phyloP scores from a whole-genome alignment of 2,329 filamentous ascomycete species.

The Nothopassalora personata region DNA sequence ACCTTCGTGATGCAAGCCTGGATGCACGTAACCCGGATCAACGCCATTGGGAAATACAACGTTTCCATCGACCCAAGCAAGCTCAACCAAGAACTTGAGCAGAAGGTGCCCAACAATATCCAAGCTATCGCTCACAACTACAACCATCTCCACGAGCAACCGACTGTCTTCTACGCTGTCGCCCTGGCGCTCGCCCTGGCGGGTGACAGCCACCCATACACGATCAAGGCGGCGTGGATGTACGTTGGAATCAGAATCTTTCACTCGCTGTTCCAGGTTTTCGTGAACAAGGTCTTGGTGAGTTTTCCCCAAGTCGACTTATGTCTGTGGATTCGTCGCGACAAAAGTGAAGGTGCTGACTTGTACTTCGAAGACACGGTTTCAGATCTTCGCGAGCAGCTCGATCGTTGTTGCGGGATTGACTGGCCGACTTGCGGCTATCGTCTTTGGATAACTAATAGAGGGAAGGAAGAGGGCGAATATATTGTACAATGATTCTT shows the following conservation, averaged over 20 bases:
- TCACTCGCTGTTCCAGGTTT: conserved; percentile 35
- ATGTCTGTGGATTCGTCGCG: neutral
- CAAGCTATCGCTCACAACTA: conserved; percentile 37
- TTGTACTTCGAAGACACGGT: neutral
- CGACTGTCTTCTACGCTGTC: conserved; percentile 38
- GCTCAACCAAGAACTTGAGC: conserved; percentile 12
- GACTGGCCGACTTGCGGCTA: conserved; percentile 1
- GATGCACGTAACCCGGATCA: conserved; percentile 37
- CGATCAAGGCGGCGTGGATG: conserved; percentile 34
- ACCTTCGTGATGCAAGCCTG: conserved; percentile 37
- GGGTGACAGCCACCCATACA: conserved; percentile 20
- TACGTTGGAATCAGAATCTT: conserved; percentile 36
- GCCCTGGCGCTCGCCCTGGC: conserved; percentile 30
- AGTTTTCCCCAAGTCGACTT: neutral
- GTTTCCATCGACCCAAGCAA: conserved; percentile 12
- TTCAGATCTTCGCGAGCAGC: conserved; percentile 8
- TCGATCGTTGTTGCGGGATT: conserved; percentile 8
- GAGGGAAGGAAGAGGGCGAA: neutral
- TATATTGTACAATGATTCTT: no score
- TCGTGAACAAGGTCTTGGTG: conserved; percentile 29
- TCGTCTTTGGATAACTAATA: neutral
- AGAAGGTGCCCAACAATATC: conserved; percentile 11
- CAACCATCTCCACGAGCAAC: conserved; percentile 40
- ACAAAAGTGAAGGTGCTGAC: neutral
- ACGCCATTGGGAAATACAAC: conserved; percentile 29